A percentile compares a stretch with the other conserved stretches of the same genome.
These are phyloP conservation scores for Paramecium primaurelia DNA, from an alignment of 73 alveolate genomes.

Conservation along the genomic window DNA sequence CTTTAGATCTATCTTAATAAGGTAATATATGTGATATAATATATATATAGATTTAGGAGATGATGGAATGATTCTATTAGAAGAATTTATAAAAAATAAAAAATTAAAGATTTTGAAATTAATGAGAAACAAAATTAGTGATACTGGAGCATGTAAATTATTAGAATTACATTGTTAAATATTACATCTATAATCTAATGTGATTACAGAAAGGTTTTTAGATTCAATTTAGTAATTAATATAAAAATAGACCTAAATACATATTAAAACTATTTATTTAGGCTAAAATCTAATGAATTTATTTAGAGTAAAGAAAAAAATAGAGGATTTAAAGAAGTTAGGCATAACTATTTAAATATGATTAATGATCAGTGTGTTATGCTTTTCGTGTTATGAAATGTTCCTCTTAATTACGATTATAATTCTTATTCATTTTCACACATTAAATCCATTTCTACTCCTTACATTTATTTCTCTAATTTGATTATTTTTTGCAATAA, in stretches of 20 bases:
- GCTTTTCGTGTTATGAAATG: background rate
- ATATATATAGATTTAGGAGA: background rate
- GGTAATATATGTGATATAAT: background rate
- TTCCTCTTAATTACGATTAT: slow-evolving; percentile 5
- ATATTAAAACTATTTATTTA: slow-evolving; percentile 13
- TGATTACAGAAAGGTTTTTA: slow-evolving; percentile 35
- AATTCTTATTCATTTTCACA: slow-evolving; percentile 32
- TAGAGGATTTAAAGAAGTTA: slow-evolving; percentile 15
- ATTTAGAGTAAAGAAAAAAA: slow-evolving; percentile 45
- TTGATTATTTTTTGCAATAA: background rate
- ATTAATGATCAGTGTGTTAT: slow-evolving; percentile 30
- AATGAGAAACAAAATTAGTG: slow-evolving; percentile 43
- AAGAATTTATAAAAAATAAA: background rate
- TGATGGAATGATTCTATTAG: slow-evolving; percentile 1
- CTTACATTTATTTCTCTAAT: background rate
- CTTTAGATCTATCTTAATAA: background rate
- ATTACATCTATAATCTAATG: slow-evolving; percentile 39
- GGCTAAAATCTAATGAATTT: slow-evolving; percentile 28
- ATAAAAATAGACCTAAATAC: background rate
- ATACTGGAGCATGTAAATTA: slow-evolving; percentile 46
- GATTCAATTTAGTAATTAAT: background rate
- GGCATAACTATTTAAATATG: slow-evolving; percentile 31
- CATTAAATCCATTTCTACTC: slow-evolving; percentile 24
- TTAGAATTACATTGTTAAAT: background rate
- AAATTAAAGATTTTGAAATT: background rate